Percentiles rank a stretch among this genome's conserved stretches.
phyloP scores from a whole-genome alignment of 2,329 filamentous ascomycete species.

The Bipolaris zeicola region DNA sequence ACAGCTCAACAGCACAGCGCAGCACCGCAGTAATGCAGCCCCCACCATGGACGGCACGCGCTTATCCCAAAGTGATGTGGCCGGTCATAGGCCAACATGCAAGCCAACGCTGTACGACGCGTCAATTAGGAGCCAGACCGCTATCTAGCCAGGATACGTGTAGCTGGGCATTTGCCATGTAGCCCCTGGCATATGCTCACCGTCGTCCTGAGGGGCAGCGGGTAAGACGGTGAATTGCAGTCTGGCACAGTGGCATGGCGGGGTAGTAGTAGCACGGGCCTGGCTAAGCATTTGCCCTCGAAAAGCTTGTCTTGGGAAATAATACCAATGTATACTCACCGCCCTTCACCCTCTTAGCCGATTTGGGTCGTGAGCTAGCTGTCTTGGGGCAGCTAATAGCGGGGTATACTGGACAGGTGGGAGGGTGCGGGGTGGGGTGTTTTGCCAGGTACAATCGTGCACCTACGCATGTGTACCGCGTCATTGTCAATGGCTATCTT shows the following conservation, averaged over 20 bases:
- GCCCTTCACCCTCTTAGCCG: background rate
- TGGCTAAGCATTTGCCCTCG: slow-evolving; percentile 24
- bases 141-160: background rate
- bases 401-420: background rate
- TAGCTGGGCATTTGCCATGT: background rate
- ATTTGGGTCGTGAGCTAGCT: background rate
- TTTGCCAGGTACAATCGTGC: slow-evolving; percentile 9
- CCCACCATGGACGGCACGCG: slow-evolving; percentile 19
- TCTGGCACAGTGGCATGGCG: slow-evolving; percentile 13
- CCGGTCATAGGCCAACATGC: background rate
- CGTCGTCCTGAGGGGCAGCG: background rate
- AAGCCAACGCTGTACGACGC: slow-evolving; percentile 10
- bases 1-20: slow-evolving; percentile 6
- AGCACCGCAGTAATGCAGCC: slow-evolving; percentile 7
- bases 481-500: background rate
- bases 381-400: background rate
- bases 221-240: slow-evolving; percentile 11
- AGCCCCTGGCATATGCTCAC: background rate
- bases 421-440: background rate
- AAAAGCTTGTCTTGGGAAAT: slow-evolving; percentile 26
- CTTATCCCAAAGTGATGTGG: slow-evolving; percentile 7
- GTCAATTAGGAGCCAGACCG: slow-evolving; percentile 2
- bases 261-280: slow-evolving; percentile 8
- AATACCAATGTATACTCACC: slow-evolving; percentile 7
- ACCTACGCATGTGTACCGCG: background rate